These are phyloP conservation scores for Curvularia sp. DNA, from an alignment of 2,329 filamentous ascomycete genomes.

Conservation along the genomic window DNA sequence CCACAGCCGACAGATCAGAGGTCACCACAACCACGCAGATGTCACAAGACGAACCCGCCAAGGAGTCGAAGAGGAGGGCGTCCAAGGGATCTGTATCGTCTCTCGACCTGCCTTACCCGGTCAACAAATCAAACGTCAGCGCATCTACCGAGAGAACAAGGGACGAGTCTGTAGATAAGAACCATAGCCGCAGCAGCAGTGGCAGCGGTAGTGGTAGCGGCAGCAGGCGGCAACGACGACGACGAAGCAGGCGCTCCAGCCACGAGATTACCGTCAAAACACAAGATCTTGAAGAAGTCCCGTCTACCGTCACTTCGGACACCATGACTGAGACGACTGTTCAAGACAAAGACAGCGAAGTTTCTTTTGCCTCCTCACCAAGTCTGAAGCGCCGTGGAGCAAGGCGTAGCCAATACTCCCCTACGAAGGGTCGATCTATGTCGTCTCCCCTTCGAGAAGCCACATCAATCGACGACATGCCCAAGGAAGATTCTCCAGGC, in stretches of 20 bases:
- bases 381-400: conserved; percentile 50
- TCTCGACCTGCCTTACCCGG: conserved; percentile 31
- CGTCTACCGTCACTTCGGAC: conserved; percentile 31
- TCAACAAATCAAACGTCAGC: conserved; percentile 39
- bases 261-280: conserved; percentile 38
- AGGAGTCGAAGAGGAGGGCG: conserved; percentile 41
- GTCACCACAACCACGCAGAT: conserved; percentile 32
- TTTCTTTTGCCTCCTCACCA: conserved; percentile 37
- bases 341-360: conserved; percentile 26
- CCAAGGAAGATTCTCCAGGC: conserved; percentile 29
- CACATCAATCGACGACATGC: conserved; percentile 33
- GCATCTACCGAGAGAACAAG: conserved; percentile 31
- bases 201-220: conserved; percentile 11
- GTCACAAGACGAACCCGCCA: conserved; percentile 28
- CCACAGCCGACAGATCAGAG: conserved; percentile 35
- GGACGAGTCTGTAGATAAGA: conserved; percentile 28
- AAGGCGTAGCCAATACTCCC: conserved; percentile 50
- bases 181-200: conserved; percentile 30
- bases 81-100: conserved; percentile 43
- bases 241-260: conserved; percentile 38
- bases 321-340: conserved; percentile 26
- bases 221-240: conserved; percentile 33
- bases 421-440: conserved; percentile 49
- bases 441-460: conserved; percentile 39
- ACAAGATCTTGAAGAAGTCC: conserved; percentile 30